These are phyloP conservation scores for Cornus kousa DNA, from an alignment of 148 eudicot species.

Conservation along the genomic window DNA sequence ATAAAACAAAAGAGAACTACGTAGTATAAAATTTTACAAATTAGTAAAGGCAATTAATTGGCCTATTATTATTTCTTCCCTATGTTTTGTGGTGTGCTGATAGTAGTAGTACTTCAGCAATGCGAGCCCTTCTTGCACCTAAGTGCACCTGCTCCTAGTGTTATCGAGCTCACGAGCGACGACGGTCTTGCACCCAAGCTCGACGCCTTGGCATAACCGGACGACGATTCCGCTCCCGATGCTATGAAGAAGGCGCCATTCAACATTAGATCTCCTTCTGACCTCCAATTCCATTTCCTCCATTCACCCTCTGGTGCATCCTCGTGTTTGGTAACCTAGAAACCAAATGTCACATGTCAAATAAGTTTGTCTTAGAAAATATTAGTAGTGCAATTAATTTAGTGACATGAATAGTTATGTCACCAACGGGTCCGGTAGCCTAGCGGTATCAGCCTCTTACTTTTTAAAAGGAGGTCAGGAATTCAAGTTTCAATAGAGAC, in stretches of 20 bases:
- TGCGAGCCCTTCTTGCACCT: slow-evolving; percentile 46
- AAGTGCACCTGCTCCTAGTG: slow-evolving; percentile 51
- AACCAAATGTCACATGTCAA: background rate
- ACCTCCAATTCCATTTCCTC: slow-evolving; percentile 72
- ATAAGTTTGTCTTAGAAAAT: background rate
- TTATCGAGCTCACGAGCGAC: slow-evolving; percentile 45
- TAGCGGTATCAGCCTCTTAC: too few relatives aligned
- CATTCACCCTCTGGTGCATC: slow-evolving; percentile 44
- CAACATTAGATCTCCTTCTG: slow-evolving; percentile 55
- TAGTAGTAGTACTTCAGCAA: slow-evolving; percentile 14
- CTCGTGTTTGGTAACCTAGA: slow-evolving; percentile 61
- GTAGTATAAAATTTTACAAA: background rate
- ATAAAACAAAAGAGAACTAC: background rate
- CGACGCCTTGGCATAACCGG: slow-evolving; percentile 58
- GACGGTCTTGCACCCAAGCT: slow-evolving; percentile 63
- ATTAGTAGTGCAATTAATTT: too few relatives aligned
- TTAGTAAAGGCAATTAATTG: background rate
- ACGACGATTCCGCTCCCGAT: slow-evolving; percentile 44
- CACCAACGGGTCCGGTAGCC: too few relatives aligned
- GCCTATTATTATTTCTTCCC: background rate
- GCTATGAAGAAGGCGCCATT: slow-evolving; percentile 65
- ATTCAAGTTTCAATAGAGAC: too few relatives aligned
- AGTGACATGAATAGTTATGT: too few relatives aligned
- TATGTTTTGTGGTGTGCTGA: background rate
- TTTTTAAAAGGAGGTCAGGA: too few relatives aligned